Evolutionary conservation across 371 early-diverging fungal genomes (phyloP).

Genomic region (Smittium culicis): DNA sequence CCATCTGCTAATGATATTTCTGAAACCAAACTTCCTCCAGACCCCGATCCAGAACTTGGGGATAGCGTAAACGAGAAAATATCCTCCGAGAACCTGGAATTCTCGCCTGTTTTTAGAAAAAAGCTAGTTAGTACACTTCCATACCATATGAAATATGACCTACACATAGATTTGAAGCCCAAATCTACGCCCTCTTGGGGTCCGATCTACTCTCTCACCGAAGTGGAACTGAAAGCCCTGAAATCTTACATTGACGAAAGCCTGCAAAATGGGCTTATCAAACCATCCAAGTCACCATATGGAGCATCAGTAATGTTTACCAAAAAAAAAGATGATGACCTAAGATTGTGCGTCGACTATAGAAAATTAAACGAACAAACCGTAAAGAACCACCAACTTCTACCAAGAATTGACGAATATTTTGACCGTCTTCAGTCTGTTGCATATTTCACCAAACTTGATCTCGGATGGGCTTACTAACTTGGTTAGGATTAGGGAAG

Average conservation of each 20-base stretch:
- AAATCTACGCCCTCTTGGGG: not conserved
- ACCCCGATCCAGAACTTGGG: not conserved
- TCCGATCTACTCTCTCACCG: constrained; percentile 12
- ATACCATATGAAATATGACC: constrained; percentile 1
- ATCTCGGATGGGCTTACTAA: constrained; percentile 26
- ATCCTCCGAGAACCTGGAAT: not conserved
- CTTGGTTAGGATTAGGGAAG: constrained; percentile 20
- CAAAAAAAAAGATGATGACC: constrained; percentile 37
- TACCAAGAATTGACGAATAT: constrained; percentile 26
- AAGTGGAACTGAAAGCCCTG: constrained; percentile 10
- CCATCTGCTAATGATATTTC: not conserved
- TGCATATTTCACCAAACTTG: constrained; percentile 20
- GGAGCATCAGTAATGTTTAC: constrained; percentile 45
- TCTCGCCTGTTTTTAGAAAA: not conserved
- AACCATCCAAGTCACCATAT: constrained; percentile 23
- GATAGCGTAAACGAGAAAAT: not conserved
- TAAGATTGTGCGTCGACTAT: constrained; percentile 33
- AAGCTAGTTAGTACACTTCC: not conserved
- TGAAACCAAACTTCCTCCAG: not conserved
- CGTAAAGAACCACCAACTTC: constrained; percentile 21
- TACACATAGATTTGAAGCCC: constrained; percentile 3
- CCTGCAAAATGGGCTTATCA: constrained; percentile 5
- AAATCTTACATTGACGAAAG: constrained; percentile 9
- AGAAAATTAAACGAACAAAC: constrained; percentile 26
- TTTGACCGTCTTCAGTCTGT: constrained; percentile 18